phyloP scores from a whole-genome alignment of 2,329 filamentous ascomycete species.

The Aspergillus piperis region DNA sequence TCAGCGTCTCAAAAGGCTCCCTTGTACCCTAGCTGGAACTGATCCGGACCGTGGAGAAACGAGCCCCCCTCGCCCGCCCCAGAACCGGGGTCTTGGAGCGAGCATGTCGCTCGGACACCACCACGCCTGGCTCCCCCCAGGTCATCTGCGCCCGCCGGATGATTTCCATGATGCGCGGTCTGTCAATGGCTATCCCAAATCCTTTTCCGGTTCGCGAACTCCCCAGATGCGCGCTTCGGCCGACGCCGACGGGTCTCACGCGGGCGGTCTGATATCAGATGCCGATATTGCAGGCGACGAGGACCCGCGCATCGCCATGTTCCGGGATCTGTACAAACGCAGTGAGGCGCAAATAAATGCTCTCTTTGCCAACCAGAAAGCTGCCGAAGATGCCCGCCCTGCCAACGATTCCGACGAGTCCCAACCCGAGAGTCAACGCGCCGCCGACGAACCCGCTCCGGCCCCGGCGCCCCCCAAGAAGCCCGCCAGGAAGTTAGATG shows the following conservation, averaged over 20 bases:
- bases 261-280: constrained; percentile 52
- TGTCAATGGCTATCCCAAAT: constrained; percentile 47
- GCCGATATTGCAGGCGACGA: constrained; percentile 66
- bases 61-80: constrained; percentile 46
- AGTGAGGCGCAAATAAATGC: constrained; percentile 75
- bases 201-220: constrained; percentile 46
- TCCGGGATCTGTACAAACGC: constrained; percentile 74
- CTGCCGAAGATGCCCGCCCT: constrained; percentile 34
- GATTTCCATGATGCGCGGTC: constrained; percentile 52
- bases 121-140: constrained; percentile 67
- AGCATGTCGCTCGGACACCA: constrained; percentile 68
- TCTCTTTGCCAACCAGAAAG: constrained; percentile 63
- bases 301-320: constrained; percentile 67
- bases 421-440: constrained; percentile 42
- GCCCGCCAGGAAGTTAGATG: constrained; percentile 72
- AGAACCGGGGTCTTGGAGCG: constrained; percentile 49
- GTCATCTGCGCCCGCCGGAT: constrained; percentile 61
- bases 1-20: constrained; percentile 23
- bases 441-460: constrained; percentile 53
- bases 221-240: constrained; percentile 47
- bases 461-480: constrained; percentile 53
- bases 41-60: constrained; percentile 47
- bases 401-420: constrained; percentile 51
- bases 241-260: constrained; percentile 49
- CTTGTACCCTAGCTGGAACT: constrained; percentile 35